A percentile compares a stretch with the other conserved stretches of the same genome.
phyloP scores from a whole-genome alignment of 1,284 basidiomycete species.

The Ganoderma multipileum region DNA sequence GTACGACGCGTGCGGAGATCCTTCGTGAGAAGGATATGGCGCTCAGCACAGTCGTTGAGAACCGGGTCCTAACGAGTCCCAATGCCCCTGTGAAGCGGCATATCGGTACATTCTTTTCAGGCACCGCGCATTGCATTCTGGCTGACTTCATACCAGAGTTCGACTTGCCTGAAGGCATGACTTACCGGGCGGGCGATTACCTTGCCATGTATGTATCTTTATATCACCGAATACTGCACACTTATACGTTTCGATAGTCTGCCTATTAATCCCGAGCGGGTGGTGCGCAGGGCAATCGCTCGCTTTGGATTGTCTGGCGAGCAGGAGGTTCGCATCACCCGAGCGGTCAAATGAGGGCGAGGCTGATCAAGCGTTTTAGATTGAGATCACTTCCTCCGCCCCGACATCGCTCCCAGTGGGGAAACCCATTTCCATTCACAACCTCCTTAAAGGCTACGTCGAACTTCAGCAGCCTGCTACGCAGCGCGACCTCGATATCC shows the following conservation, averaged over 20 bases:
- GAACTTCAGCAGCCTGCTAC: slow-evolving; percentile 56
- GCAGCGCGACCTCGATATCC: slow-evolving; percentile 44
- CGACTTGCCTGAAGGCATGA: slow-evolving; percentile 46
- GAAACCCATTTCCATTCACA: slow-evolving; percentile 44
- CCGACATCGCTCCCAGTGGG: slow-evolving; percentile 52
- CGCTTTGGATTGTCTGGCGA: slow-evolving; percentile 49
- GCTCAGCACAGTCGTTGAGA: slow-evolving; percentile 49
- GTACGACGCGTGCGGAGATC: slow-evolving; percentile 44
- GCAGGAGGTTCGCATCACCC: slow-evolving; percentile 42
- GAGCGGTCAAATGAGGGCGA: background rate
- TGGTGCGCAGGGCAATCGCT: slow-evolving; percentile 48
- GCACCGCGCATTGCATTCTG: too few species aligned
- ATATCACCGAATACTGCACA: background rate
- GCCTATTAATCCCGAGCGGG: slow-evolving; percentile 48
- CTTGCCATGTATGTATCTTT: slow-evolving; percentile 48
- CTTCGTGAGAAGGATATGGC: slow-evolving; percentile 50
- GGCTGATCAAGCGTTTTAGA: slow-evolving; percentile 31
- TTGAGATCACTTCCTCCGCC: slow-evolving; percentile 45
- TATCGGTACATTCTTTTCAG: slow-evolving; percentile 32
- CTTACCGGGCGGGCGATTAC: slow-evolving; percentile 52
- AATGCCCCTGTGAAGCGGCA: slow-evolving; percentile 51
- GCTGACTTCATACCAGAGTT: slow-evolving; percentile 37
- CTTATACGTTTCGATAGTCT: slow-evolving; percentile 37
- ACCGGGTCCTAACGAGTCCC: slow-evolving; percentile 48
- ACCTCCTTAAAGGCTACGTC: slow-evolving; percentile 53